Percentiles rank a stretch among this genome's conserved stretches.
These are phyloP conservation scores for Globisporangium spiculum DNA, from an alignment of 352 stramenopile species.

Conservation along the genomic window DNA sequence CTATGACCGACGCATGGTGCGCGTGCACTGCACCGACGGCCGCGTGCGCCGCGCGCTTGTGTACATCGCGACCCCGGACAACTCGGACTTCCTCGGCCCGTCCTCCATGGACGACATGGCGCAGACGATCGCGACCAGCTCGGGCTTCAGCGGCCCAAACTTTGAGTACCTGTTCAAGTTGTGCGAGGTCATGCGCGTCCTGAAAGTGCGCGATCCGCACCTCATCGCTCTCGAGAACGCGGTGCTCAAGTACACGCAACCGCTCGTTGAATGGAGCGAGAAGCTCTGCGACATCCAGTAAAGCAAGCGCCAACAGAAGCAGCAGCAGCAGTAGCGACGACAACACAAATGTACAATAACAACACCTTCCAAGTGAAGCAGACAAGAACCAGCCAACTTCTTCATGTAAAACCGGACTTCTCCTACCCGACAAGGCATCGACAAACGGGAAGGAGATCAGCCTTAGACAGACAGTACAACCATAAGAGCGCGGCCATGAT, in stretches of 20 bases:
- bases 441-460: neutral
- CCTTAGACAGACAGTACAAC: constrained; percentile 7
- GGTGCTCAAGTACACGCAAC: constrained; percentile 42
- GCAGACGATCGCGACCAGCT: constrained; percentile 69
- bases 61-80: constrained; percentile 83
- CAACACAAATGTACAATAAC: constrained; percentile 1
- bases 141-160: constrained; percentile 76
- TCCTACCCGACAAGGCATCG: neutral
- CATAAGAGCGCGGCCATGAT: neutral
- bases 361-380: neutral
- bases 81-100: constrained; percentile 82
- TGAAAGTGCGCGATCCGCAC: constrained; percentile 77
- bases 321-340: neutral
- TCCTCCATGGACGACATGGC: constrained; percentile 71
- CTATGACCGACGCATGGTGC: constrained; percentile 76
- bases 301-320: neutral
- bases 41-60: constrained; percentile 66
- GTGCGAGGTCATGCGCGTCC: constrained; percentile 73
- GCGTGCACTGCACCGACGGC: constrained; percentile 77
- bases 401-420: constrained; percentile 1
- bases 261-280: constrained; percentile 6
- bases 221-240: constrained; percentile 70
- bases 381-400: neutral
- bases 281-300: constrained; percentile 10
- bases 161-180: constrained; percentile 85